These are phyloP conservation scores for Tolypocladium tropicale DNA, from an alignment of 2,329 filamentous ascomycete species.

Conservation along the genomic window DNA sequence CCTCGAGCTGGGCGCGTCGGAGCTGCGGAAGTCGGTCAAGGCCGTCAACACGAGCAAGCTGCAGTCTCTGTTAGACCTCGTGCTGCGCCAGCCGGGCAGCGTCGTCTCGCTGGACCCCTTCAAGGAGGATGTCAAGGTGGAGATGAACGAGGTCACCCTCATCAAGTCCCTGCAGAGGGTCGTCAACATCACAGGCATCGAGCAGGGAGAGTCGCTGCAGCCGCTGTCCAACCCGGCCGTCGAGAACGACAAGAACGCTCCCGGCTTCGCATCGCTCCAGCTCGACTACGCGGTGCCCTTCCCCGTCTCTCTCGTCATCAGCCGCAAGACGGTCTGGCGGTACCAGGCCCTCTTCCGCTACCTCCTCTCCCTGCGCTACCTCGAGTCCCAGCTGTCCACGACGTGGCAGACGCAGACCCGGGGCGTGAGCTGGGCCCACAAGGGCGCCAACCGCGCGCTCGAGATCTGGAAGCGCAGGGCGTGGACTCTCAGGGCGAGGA, in stretches of 20 bases:
- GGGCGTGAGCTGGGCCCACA: slow-evolving; percentile 71
- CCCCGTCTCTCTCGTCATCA: slow-evolving; percentile 89
- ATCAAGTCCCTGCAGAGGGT: slow-evolving; percentile 93
- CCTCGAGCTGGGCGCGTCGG: slow-evolving; percentile 79
- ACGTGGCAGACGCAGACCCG: slow-evolving; percentile 89
- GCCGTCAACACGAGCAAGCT: slow-evolving; percentile 86
- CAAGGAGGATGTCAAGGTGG: slow-evolving; percentile 96
- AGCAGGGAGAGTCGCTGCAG: slow-evolving; percentile 75
- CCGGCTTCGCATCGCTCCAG: slow-evolving; percentile 84
- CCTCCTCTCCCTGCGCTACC: slow-evolving; percentile 75
- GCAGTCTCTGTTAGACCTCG: slow-evolving; percentile 89
- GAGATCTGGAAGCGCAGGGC: slow-evolving; percentile 90
- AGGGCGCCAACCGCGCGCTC: slow-evolving; percentile 59
- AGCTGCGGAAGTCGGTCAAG: slow-evolving; percentile 82
- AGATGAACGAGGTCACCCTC: slow-evolving; percentile 90
- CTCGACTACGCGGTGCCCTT: slow-evolving; percentile 94
- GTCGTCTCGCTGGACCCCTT: slow-evolving; percentile 91
- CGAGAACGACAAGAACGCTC: slow-evolving; percentile 80
- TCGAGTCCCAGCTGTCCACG: slow-evolving; percentile 76
- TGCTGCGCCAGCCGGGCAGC: slow-evolving; percentile 90
- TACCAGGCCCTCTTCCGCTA: slow-evolving; percentile 97
- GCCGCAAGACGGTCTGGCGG: slow-evolving; percentile 89
- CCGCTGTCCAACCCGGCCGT: slow-evolving; percentile 55
- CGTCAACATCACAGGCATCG: slow-evolving; percentile 91
- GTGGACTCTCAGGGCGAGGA: slow-evolving; percentile 83